phyloP scores from a whole-genome alignment of 2,329 filamentous ascomycete species.

The Fusarium cyanostomum region DNA sequence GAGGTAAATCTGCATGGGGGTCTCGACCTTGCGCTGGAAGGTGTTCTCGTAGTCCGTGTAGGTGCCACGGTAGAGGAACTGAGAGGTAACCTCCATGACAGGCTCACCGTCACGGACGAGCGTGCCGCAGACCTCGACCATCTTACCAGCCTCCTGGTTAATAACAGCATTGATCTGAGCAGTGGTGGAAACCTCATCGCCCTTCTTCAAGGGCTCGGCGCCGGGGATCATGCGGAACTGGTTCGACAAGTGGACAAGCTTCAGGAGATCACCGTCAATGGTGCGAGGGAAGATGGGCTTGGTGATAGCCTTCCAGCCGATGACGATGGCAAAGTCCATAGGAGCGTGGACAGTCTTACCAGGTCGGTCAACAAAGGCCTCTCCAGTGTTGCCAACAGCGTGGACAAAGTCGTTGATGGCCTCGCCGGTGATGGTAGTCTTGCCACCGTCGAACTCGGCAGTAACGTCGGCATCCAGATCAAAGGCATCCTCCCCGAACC shows the following conservation, averaged over 20 bases:
- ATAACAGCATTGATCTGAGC: slow-evolving; percentile 97
- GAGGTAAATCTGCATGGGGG: slow-evolving; percentile 91
- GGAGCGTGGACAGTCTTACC: slow-evolving; percentile 94
- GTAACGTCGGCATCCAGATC: slow-evolving; percentile 87
- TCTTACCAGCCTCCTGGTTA: slow-evolving; percentile 98
- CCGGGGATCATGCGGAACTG: slow-evolving; percentile 98
- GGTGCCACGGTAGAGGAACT: slow-evolving; percentile 93
- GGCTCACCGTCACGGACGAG: slow-evolving; percentile 84
- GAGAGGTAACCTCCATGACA: slow-evolving; percentile 98
- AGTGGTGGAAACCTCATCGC: slow-evolving; percentile 89
- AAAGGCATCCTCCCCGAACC: slow-evolving; percentile 89
- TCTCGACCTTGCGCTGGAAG: slow-evolving; percentile 97
- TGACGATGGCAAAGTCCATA: slow-evolving; percentile 99
- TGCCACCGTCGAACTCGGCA: slow-evolving; percentile 89
- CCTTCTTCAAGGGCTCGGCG: slow-evolving; percentile 93
- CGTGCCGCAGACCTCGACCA: slow-evolving; percentile 99
- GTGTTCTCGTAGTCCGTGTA: slow-evolving; percentile 98
- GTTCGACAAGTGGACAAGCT: slow-evolving; percentile 96
- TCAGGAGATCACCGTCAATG: slow-evolving; percentile 95
- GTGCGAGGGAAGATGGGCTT: slow-evolving; percentile 98
- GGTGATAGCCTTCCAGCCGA: slow-evolving; percentile 98
- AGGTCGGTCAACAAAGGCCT: slow-evolving; percentile 95
- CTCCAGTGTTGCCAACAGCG: slow-evolving; percentile 95
- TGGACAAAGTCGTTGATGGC: slow-evolving; percentile 99
- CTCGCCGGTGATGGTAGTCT: slow-evolving; percentile 85